A percentile compares a stretch with the other conserved stretches of the same genome.
Conservation (phyloP, 2,329 filamentous ascomycete species). For the Neospermospora avenae region DNA sequence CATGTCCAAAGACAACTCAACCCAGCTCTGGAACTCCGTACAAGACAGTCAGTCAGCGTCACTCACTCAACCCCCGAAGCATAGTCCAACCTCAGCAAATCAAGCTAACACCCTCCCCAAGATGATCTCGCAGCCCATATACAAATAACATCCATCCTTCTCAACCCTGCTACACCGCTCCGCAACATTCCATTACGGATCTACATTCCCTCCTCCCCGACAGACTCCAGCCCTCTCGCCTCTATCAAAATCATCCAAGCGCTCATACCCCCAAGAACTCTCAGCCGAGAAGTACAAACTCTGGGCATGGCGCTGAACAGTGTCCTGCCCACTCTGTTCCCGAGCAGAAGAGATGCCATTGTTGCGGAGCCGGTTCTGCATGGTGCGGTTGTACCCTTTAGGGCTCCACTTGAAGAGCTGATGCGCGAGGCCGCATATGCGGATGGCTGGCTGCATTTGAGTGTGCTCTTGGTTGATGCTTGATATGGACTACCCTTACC, state of each 20-base stretch:
- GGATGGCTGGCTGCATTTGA: slow-evolving; percentile 87
- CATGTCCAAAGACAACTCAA: slow-evolving; percentile 65
- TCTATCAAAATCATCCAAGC: slow-evolving; percentile 74
- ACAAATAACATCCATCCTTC: slow-evolving; percentile 70
- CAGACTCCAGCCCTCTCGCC: slow-evolving; percentile 43
- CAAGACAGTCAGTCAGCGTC: slow-evolving; percentile 47
- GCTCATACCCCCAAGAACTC: slow-evolving; percentile 53
- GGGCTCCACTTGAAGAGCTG: slow-evolving; percentile 75
- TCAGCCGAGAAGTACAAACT: slow-evolving; percentile 55
- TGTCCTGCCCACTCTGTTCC: slow-evolving; percentile 79
- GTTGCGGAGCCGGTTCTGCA: slow-evolving; percentile 83
- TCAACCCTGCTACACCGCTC: slow-evolving; percentile 71
- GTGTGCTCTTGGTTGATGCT: slow-evolving; percentile 46
- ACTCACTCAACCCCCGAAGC: not conserved
- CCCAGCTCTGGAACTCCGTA: slow-evolving; percentile 62
- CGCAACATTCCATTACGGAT: slow-evolving; percentile 83
- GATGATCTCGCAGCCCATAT: slow-evolving; percentile 72
- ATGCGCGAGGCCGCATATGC: slow-evolving; percentile 81
- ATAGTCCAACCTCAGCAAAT: not conserved
- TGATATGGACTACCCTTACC: not conserved
- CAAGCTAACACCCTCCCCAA: slow-evolving; percentile 33
- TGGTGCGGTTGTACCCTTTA: slow-evolving; percentile 78
- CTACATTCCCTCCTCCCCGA: slow-evolving; percentile 71
- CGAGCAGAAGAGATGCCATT: slow-evolving; percentile 78
- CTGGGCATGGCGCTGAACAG: slow-evolving; percentile 75